Evolutionary conservation across 805 yeast genomes (phyloP).

Genomic region (Isabelozyma heimii): DNA sequence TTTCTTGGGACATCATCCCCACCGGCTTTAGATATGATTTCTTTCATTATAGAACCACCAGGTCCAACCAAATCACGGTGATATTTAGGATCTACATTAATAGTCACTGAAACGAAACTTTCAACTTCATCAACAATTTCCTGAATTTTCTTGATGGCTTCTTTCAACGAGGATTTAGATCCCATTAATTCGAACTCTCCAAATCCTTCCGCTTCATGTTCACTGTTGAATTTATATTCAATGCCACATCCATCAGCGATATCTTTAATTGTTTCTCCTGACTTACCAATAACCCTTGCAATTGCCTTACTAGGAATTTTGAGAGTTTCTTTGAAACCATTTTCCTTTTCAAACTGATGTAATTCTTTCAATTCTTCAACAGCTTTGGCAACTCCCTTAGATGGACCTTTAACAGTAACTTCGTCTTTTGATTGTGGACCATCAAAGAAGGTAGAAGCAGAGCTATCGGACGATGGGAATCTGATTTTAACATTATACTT

Average conservation of each 20-base stretch:
- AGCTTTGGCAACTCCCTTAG: slow-evolving; percentile 82
- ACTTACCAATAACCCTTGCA: slow-evolving; percentile 84
- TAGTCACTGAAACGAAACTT: slow-evolving; percentile 53
- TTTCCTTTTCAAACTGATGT: slow-evolving; percentile 81
- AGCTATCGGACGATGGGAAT: slow-evolving; percentile 55
- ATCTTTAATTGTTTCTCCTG: slow-evolving; percentile 79
- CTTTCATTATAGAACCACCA: slow-evolving; percentile 70
- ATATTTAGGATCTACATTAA: slow-evolving; percentile 71
- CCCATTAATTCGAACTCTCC: slow-evolving; percentile 76
- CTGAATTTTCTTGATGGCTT: slow-evolving; percentile 63
- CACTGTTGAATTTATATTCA: slow-evolving; percentile 45
- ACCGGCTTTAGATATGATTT: slow-evolving; percentile 77
- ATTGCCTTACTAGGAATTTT: slow-evolving; percentile 71
- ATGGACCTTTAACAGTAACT: slow-evolving; percentile 78
- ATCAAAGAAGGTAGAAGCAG: slow-evolving; percentile 20
- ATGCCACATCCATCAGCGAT: slow-evolving; percentile 70
- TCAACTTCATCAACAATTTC: slow-evolving; percentile 63
- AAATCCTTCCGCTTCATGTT: slow-evolving; percentile 46
- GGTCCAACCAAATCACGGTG: slow-evolving; percentile 77
- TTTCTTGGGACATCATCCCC: slow-evolving; percentile 43
- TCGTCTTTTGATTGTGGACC: slow-evolving; percentile 54
- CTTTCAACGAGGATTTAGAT: slow-evolving; percentile 68
- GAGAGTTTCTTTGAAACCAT: slow-evolving; percentile 66
- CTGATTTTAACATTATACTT: slow-evolving; percentile 79
- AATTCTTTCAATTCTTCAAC: slow-evolving; percentile 81